These are phyloP conservation scores for Mycena crocata DNA, from an alignment of 768 basidiomycete genomes.

Conservation along the genomic window DNA sequence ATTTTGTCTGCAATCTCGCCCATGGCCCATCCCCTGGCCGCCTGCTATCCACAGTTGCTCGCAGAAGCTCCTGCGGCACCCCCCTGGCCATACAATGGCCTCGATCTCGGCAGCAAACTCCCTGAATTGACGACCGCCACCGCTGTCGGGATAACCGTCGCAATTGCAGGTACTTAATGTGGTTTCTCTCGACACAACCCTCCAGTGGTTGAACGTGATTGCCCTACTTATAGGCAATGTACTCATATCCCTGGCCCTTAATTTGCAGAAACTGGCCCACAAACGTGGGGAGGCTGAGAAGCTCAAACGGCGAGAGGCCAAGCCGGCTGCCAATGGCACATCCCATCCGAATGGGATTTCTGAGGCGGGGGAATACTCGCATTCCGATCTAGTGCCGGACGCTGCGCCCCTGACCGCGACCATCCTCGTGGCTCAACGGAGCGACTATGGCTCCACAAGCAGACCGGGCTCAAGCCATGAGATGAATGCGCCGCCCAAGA, in stretches of 20 bases:
- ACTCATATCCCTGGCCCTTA: slow-evolving; percentile 90
- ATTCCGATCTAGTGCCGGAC: not conserved
- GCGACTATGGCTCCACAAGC: slow-evolving; percentile 31
- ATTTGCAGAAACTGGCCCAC: slow-evolving; percentile 94
- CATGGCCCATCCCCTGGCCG: slow-evolving; percentile 11
- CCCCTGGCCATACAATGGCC: not conserved
- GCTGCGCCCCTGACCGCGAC: slow-evolving; percentile 3
- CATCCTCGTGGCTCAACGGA: not conserved
- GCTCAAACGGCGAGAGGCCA: slow-evolving; percentile 20
- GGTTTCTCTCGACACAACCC: no score
- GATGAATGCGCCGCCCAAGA: slow-evolving; percentile 43
- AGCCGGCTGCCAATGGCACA: slow-evolving; percentile 14
- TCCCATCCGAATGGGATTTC: slow-evolving; percentile 22
- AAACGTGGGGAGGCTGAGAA: slow-evolving; percentile 64
- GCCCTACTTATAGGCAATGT: slow-evolving; percentile 69
- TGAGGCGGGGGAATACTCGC: slow-evolving; percentile 17
- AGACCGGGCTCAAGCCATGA: slow-evolving; percentile 21
- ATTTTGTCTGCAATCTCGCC: not conserved
- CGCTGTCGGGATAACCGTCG: slow-evolving; percentile 81
- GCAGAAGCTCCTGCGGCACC: not conserved
- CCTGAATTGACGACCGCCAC: slow-evolving; percentile 46
- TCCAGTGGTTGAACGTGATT: no score
- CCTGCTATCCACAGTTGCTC: slow-evolving; percentile 28
- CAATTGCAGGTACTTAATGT: slow-evolving; percentile 54
- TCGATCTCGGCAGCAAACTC: slow-evolving; percentile 28